Base-by-base conservation (phyloP, 2,329 filamentous ascomycete genomes). In the Exophiala sideris region DNA sequence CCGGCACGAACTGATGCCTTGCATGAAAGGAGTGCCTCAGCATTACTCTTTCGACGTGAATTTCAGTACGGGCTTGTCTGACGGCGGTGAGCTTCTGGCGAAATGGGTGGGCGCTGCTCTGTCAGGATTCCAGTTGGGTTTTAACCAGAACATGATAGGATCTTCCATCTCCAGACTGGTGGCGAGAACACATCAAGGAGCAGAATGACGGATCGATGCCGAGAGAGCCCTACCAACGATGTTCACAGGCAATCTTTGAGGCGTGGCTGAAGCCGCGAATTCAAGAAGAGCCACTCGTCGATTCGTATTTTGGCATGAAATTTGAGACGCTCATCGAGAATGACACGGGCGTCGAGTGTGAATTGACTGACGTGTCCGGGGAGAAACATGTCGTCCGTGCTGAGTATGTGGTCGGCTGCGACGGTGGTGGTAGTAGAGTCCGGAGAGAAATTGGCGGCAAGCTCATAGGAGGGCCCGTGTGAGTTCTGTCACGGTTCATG, bases 171-270 rank as follows among this genome's bases (percentile, higher is more conserved):
- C 47, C 48, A 14, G 39, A 49, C 11, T 46, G 58, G 41, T 62
- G 62, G 50, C 57, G 62, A 10, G 29, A 52, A 3, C 50, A 59
- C 12, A 69, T 66, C 40, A 44, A 50, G 18, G 39, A 52, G 2
- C 47, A 62, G 3, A 71, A 73, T 50, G 68, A 73, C 51, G 70
- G 70, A 2, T 59, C 60, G 2, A 54, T 63, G 47, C 65, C 70
- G 5, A 50, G 57, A 1, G 69, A 72, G 49, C 65, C 69, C 1
- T 62, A 62, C 29, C 68, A 69, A 53, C 51, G 69, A n/a, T 62
- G 65, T 24, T 70, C 69, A 18, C 67, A 69, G 47, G 62, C 64
- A 18, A 56, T 70, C 7, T 66, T 74, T 14, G 68, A 72, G 24
- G 59, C 59, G 2, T 74, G 66, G 66, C 57, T 74, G 36, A 67